Evolutionary conservation across 1,139 yeast species (phyloP), one percentile per base, ranked within the genome.

Genomic region (Geotrichum aggregatum): DNA sequence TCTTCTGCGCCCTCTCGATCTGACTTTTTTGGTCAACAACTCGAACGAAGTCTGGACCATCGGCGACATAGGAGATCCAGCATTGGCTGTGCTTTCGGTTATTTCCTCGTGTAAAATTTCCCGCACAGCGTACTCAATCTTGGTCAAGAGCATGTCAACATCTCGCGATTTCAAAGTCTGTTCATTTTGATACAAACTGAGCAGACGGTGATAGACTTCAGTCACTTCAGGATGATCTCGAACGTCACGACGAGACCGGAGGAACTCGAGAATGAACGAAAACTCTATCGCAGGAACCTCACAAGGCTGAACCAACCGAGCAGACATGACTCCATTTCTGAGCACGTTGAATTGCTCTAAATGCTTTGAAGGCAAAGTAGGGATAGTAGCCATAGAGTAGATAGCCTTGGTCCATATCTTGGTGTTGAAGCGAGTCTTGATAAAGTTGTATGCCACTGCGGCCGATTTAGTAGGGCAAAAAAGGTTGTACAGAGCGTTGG

Each of bases 331-430:
- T 18, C 50, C 50, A 6, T 40, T 44, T 36, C 46, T 50, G 13
- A 50, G 21, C 18, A 50, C 31, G 14, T 21, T 3, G 19, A 50
- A 46, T 33, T 50, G 50, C 24, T 45, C 50, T 11, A 46, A 22
- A 14, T 50, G 35, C 19, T 30, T 39, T 8, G 50, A 28, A 13
- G 45, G 47, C 10, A 41, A 38, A 19, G 50, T 50, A 3, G 54
- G 54, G 13, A 50, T 46, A 21, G 54, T 45, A 11, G 50, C 45
- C 50, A 50, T 45, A 18, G 49, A 47, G 36, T 46, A 46, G 19
- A 50, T 46, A 14, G 54, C 38, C 22, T 46, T 40, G 6, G 54
- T 50, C 54, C 54, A 50, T 8, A 50, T 46, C 39, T 50, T 50
- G 7, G 54, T 40, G 30, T 40, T 40, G 28, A 50, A 50, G 16